phyloP scores from a whole-genome alignment of 2,329 filamentous ascomycete genomes.

The Pseudopyricularia cyperi region DNA sequence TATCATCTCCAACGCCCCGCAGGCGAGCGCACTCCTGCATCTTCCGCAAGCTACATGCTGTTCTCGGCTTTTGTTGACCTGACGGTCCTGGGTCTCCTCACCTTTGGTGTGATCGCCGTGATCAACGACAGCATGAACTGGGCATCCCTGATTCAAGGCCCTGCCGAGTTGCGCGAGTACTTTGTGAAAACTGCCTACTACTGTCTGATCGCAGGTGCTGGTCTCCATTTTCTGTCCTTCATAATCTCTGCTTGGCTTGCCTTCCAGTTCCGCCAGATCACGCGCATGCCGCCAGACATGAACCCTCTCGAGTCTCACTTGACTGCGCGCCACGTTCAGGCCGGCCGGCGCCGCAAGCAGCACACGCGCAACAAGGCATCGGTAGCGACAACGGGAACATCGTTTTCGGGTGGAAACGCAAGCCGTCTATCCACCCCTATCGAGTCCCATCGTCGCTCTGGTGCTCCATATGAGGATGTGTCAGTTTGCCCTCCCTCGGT shows the following conservation, averaged over 20 bases:
- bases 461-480: constrained; percentile 28
- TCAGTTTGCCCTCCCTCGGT: constrained; percentile 39
- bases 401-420: constrained; percentile 15
- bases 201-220: constrained; percentile 47
- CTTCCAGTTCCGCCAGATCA: constrained; percentile 70
- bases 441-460: constrained; percentile 28
- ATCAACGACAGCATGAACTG: constrained; percentile 38
- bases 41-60: constrained; percentile 77
- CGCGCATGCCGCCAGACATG: constrained; percentile 78
- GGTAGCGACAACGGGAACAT: constrained; percentile 30
- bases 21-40: constrained; percentile 59
- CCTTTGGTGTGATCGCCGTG: constrained; percentile 36
- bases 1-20: constrained; percentile 66
- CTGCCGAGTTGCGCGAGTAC: constrained; percentile 38
- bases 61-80: constrained; percentile 67
- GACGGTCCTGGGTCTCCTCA: constrained; percentile 39
- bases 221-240: constrained; percentile 59
- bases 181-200: constrained; percentile 59
- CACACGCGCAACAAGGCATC: constrained; percentile 67
- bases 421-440: constrained; percentile 37
- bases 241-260: constrained; percentile 62
- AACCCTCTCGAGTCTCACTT: constrained; percentile 83
- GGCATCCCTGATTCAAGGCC: constrained; percentile 52
- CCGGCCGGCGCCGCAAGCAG: neutral
- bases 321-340: constrained; percentile 46